phyloP scores from a whole-genome alignment of 495 filamentous ascomycete genomes.

The Cladorrhinum samala region DNA sequence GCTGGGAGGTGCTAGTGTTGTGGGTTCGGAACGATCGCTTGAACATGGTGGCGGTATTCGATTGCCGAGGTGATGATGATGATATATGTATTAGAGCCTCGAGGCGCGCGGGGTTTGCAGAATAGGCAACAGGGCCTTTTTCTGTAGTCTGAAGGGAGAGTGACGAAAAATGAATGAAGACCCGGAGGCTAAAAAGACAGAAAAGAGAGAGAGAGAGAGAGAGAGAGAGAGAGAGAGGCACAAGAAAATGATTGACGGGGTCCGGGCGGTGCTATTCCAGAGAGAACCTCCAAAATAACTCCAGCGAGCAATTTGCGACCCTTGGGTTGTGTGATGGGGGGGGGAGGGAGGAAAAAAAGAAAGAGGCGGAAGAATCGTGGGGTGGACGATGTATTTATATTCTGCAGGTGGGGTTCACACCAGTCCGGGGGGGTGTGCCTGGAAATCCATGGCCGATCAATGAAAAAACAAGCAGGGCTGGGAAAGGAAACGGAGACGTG shows the following conservation, averaged over 20 bases:
- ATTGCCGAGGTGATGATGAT: too few species aligned
- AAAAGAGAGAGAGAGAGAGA: constrained; percentile 25
- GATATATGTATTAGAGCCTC: too few species aligned
- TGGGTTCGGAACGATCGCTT: constrained; percentile 73
- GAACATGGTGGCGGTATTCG: constrained; percentile 60
- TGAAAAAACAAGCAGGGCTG: constrained; percentile 22
- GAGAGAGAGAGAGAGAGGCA: constrained; percentile 30
- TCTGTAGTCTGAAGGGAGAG: constrained; percentile 35
- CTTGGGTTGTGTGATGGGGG: constrained; percentile 44
- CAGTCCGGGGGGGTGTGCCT: constrained; percentile 14
- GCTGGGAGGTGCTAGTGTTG: constrained; percentile 33
- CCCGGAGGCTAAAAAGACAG: constrained; percentile 14
- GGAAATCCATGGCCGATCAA: constrained; percentile 10
- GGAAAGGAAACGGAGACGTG: not conserved
- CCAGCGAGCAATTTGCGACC: constrained; percentile 45
- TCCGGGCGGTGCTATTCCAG: constrained; percentile 42
- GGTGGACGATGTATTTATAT: constrained; percentile 38
- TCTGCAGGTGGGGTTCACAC: constrained; percentile 10
- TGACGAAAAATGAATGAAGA: constrained; percentile 38
- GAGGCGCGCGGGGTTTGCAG: too few species aligned
- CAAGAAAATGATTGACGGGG: constrained; percentile 46
- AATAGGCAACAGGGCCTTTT: not conserved
- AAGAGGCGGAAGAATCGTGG: constrained; percentile 20
- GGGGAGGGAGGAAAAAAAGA: constrained; percentile 31
- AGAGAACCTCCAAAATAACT: constrained; percentile 39